Conservation (phyloP, 78 protist species). For the Emiliania huxleyi region DNA sequence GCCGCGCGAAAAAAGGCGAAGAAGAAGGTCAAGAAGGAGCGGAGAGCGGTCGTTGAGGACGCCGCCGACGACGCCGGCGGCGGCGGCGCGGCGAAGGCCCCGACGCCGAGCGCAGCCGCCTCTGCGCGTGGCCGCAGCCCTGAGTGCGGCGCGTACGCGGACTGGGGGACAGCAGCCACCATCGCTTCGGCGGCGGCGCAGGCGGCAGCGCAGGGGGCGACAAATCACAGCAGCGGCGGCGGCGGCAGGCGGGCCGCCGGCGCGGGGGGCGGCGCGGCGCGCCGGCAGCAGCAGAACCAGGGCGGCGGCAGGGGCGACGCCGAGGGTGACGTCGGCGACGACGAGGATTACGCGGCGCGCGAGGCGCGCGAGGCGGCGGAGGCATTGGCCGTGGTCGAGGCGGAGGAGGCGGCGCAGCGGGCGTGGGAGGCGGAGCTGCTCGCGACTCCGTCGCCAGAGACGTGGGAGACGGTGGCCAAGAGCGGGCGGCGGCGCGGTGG, state of each 20-base stretch:
- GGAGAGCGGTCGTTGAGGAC: not conserved
- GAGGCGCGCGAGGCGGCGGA: not conserved
- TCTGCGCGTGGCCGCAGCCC: too few species aligned
- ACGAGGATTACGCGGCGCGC: not conserved
- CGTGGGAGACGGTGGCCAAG: slow-evolving; percentile 2
- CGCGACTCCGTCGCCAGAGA: not conserved
- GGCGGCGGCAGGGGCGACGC: not conserved
- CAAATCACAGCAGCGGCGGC: too few species aligned
- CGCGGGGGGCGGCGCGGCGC: not conserved
- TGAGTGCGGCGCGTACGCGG: too few species aligned
- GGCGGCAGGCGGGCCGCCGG: too few species aligned
- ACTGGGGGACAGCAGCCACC: too few species aligned
- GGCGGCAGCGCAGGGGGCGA: too few species aligned
- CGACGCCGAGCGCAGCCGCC: too few species aligned
- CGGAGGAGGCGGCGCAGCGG: not conserved
- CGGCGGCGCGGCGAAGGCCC: not conserved
- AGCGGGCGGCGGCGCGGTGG: not conserved
- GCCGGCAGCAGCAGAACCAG: not conserved
- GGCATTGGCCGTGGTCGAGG: not conserved
- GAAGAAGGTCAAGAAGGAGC: not conserved
- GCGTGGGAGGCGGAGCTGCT: not conserved
- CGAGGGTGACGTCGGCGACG: not conserved
- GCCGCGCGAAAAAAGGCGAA: not conserved
- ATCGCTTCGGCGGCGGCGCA: not conserved
- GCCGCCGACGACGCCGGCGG: not conserved